Base-by-base conservation (phyloP, 164 flowering plant species). In the Aristolochia fimbriata region DNA sequence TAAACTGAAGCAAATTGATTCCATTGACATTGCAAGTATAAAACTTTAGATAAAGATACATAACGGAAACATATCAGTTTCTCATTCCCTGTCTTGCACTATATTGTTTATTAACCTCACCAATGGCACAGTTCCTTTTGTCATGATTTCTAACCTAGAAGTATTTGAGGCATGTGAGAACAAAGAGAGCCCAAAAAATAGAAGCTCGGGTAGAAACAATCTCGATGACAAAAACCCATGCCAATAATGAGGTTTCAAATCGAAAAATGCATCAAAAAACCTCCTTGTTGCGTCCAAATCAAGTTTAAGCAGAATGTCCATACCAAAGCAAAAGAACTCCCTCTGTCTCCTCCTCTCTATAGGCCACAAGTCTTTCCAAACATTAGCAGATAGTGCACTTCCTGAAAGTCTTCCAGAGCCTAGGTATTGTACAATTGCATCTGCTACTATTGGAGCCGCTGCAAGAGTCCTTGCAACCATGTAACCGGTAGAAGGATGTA, bases 391-490 rank as follows among this genome's bases (percentile, higher is more conserved):
- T 60, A 91, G 60, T 5, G 75, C 82, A 70, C 71, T 60, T 22
- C 94, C 94, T 0, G 62, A 47, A 68, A 70, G 58, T 30, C 74
- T 56, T 31, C 70, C 68, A 14, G 85, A 75, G 63, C 77, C 82
- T 50, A 91, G 83, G 71, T 74, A 81, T 55, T 47, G 70, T 41
- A 86, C 91, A 31, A 88, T 86, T 15, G 96, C 65, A 30, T 79
- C 77, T 41, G 96, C 94, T 67, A 88, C 84, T 50, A 86, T 70
- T 12, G 97, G 94, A 63, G 97, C 94, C 14, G 91, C 94, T 15
- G 93, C 96, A 43, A 91, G 78, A 51, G 96, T 88, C 74, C 90
- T 76, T 10, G 96, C 97, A 21, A 91, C 97, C 97, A 91, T 91
- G 65, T 91, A 91, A 4, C 97, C 97, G 20, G 97, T 91, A 10